Conservation (phyloP, 148 eudicot species). For the Silene latifolia region DNA sequence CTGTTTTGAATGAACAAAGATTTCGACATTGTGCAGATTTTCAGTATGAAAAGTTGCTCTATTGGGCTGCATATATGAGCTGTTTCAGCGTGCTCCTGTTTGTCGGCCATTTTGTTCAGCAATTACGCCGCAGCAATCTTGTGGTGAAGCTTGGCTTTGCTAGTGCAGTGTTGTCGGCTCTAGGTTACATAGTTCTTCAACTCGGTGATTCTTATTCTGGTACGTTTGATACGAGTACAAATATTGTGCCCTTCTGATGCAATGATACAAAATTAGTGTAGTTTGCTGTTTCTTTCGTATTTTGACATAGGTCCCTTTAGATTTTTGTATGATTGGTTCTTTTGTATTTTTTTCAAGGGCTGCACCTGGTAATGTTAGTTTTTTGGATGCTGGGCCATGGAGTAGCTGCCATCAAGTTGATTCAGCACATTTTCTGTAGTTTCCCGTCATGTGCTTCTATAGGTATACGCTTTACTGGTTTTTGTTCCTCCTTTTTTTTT, state of each 20-base stretch:
- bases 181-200: slow-evolving; percentile 33
- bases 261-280: background rate
- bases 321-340: slow-evolving; percentile 11
- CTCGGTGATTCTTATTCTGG: slow-evolving; percentile 38
- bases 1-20: slow-evolving; percentile 3
- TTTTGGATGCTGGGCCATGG: slow-evolving; percentile 68
- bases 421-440: slow-evolving; percentile 64
- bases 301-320: background rate
- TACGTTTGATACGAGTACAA: slow-evolving; percentile 24
- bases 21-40: slow-evolving; percentile 42
- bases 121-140: slow-evolving; percentile 25
- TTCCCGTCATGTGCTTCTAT: slow-evolving; percentile 91
- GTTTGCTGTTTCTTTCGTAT: background rate
- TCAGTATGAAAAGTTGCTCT: slow-evolving; percentile 54
- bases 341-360: slow-evolving; percentile 30
- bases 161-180: slow-evolving; percentile 29
- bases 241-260: background rate
- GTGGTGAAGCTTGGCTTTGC: slow-evolving; percentile 30
- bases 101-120: slow-evolving; percentile 32
- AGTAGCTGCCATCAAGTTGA: slow-evolving; percentile 55
- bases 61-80: slow-evolving; percentile 60
- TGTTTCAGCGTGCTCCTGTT: slow-evolving; percentile 61
- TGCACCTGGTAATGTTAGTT: slow-evolving; percentile 31
- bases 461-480: slow-evolving; percentile 43
- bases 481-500: slow-evolving; percentile 6